Evolutionary conservation across 2,329 filamentous ascomycete species (phyloP), one percentile per base, ranked within the genome.

Genomic region (Aspergillus sclerotialis): DNA sequence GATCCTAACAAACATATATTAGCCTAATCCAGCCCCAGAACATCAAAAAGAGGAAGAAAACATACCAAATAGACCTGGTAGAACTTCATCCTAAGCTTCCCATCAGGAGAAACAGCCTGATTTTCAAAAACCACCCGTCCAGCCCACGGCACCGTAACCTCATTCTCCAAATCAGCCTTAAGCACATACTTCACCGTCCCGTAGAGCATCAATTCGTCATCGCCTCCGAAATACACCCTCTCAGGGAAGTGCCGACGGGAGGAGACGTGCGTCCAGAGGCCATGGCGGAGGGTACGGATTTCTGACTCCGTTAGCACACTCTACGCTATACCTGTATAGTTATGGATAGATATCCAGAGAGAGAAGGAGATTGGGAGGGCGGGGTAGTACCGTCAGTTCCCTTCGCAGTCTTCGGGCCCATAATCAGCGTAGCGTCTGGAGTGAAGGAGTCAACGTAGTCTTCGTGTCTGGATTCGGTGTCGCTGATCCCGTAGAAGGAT

Each of bases 21-120:
- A 35, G 17, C 11, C n/a, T 15, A 19, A 36, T 26, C 32, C 14
- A 14, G 13, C n/a, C 8, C 8, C 30, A 10, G 15, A 10, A 13
- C 8, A 6, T n/a, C 15, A 28, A 23, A 21, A 24, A 8, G 8
- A 23, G 30, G 24, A 14, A 23, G 24, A 13, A 32, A 24, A 52
- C 59, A 15, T 38, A 62, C 59, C 53, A 63, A 42, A 40, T 63
- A 63, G 38, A 63, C 59, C 43, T 62, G 59, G 50, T 63, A 63
- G 40, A 60, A 63, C 41, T 37, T 49, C 58, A 63, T 62, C 44
- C 50, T 61, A 12, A 55, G 34, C 27, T 30, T 46, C 27, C 43
- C 46, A 1, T 40, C 43, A 13, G 44, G 44, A 33, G 42, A 37
- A 23, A 6, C 19, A 23, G 7, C 19, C 6, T 10, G 7, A 14